Percentiles rank a stretch among this genome's conserved stretches.
phyloP scores from a whole-genome alignment of 352 stramenopile species.

The Phytophthora lateralis region DNA sequence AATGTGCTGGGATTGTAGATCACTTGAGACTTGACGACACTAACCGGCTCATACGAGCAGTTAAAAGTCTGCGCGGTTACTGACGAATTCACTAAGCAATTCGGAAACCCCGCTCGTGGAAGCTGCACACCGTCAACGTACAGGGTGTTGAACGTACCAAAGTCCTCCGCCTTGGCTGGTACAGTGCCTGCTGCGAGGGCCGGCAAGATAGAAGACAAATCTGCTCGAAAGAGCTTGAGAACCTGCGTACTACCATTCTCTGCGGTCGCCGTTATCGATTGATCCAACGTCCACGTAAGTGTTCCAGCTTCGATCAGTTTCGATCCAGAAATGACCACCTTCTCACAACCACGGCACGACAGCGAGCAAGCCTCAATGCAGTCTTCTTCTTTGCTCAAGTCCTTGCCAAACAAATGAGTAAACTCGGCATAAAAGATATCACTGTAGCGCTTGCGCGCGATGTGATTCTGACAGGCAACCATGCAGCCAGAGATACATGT shows the following conservation, averaged over 20 bases:
- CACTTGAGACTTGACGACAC: conserved; percentile 25
- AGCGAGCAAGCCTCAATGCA: conserved; percentile 68
- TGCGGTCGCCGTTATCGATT: conserved; percentile 30
- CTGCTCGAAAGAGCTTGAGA: conserved; percentile 49
- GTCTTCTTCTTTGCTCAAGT: conserved; percentile 70
- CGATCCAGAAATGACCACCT: conserved; percentile 57
- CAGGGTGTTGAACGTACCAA: conserved; percentile 49
- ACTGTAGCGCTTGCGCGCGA: conserved; percentile 52
- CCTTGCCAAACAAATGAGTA: conserved; percentile 71
- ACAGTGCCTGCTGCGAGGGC: conserved; percentile 13
- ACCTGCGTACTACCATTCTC: conserved; percentile 14
- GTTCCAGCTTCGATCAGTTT: conserved; percentile 38
- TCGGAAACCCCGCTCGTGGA: conserved; percentile 60
- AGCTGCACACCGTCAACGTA: conserved; percentile 55
- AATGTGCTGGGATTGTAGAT: conserved; percentile 47
- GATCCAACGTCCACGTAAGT: conserved; percentile 50
- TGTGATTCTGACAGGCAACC: conserved; percentile 47
- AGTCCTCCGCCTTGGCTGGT: conserved; percentile 35
- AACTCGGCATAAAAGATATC: conserved; percentile 54
- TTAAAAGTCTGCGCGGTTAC: conserved; percentile 32
- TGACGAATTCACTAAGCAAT: conserved; percentile 44
- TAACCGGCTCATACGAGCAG: conserved; percentile 41
- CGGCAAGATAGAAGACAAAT: conserved; percentile 56
- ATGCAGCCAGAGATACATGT: conserved; percentile 69
- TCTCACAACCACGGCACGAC: conserved; percentile 70